Conservation (phyloP, 2,329 filamentous ascomycete genomes). For the Trichoderma aggressivum region DNA sequence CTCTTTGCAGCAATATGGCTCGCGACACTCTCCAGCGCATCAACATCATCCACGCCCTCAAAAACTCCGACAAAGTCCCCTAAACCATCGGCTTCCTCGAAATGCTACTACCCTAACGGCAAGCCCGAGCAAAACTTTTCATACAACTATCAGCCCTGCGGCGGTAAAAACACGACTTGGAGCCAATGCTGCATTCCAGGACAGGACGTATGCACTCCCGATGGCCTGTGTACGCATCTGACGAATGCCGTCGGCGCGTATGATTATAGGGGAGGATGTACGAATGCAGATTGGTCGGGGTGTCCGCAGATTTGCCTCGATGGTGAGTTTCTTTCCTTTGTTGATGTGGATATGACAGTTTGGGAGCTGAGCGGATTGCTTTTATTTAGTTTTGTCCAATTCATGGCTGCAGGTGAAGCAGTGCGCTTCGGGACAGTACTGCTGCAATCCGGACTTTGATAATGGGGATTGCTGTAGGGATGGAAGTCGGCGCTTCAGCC, state of each 20-base stretch:
- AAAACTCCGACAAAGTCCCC: neutral
- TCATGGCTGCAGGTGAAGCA: slow-evolving; percentile 6
- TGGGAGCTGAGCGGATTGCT: neutral
- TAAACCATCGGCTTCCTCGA: no score
- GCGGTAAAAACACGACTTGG: neutral
- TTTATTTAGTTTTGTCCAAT: neutral
- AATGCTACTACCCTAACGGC: slow-evolving; percentile 6
- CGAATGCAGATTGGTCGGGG: slow-evolving; percentile 5
- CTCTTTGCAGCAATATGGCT: neutral
- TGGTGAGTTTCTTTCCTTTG: neutral
- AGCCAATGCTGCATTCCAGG: neutral
- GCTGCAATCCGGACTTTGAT: slow-evolving; percentile 12
- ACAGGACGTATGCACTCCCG: neutral
- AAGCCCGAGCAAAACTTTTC: neutral
- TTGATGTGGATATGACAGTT: neutral
- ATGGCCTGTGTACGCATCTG: neutral
- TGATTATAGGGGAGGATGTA: neutral
- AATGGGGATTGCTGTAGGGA: slow-evolving; percentile 6
- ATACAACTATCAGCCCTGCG: neutral
- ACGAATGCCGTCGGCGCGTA: neutral
- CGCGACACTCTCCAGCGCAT: neutral
- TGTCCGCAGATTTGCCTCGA: slow-evolving; percentile 1
- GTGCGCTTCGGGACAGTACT: slow-evolving; percentile 5
- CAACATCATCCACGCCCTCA: neutral
- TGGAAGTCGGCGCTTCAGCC: neutral